Conservation (phyloP, 225 moss, liverwort and hornwort species). For the Bryum argenteum region DNA sequence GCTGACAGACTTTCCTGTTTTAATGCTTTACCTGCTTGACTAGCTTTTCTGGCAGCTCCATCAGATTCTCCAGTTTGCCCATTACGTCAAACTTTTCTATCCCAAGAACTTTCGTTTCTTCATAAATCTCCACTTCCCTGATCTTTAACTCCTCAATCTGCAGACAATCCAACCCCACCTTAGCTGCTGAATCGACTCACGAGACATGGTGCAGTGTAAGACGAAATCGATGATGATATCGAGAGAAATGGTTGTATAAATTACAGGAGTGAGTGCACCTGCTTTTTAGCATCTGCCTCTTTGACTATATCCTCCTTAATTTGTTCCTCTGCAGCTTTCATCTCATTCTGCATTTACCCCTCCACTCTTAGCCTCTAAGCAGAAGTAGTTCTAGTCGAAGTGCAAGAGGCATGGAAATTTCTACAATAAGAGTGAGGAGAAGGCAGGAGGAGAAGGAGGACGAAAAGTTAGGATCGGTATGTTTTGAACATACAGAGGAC, state of each 20-base stretch:
- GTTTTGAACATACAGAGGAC: conserved; percentile 24
- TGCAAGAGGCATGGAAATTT: background rate
- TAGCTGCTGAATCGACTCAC: background rate
- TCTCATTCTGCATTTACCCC: conserved; percentile 28
- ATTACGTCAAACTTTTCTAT: conserved; percentile 36
- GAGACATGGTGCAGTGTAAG: background rate
- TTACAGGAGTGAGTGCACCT: conserved; percentile 60
- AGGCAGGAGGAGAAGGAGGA: background rate
- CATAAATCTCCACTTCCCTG: conserved; percentile 30
- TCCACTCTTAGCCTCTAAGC: background rate
- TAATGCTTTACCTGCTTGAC: conserved; percentile 55
- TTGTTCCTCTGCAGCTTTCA: conserved; percentile 35
- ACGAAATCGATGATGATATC: no score
- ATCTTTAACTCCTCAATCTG: conserved; percentile 48
- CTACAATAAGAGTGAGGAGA: background rate
- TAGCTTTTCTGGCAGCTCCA: conserved; percentile 61
- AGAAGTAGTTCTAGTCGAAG: background rate
- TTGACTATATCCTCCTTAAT: conserved; percentile 31
- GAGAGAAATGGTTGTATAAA: conserved; percentile 17
- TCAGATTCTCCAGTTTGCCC: conserved; percentile 46
- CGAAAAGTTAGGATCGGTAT: background rate
- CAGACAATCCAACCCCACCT: background rate
- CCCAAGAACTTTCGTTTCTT: conserved; percentile 41
- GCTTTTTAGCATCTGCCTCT: conserved; percentile 41
- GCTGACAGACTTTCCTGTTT: background rate